phyloP scores from a whole-genome alignment of 2,329 filamentous ascomycete genomes.

The Aspergillus amoenus region DNA sequence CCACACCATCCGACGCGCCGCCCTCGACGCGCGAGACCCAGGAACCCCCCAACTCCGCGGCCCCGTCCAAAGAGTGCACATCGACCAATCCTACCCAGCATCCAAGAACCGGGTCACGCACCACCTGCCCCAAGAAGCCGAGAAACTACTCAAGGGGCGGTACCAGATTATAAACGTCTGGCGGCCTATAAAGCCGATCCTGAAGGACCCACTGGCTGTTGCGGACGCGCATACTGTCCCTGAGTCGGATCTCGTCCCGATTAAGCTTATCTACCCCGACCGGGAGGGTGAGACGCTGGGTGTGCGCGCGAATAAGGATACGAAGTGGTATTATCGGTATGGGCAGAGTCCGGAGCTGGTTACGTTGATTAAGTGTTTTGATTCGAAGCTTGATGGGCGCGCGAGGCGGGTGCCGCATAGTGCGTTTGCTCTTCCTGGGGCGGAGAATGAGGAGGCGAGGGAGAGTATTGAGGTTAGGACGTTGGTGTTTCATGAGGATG shows the following conservation, averaged over 20 bases:
- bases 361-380: conserved; percentile 62
- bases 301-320: conserved; percentile 43
- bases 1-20: conserved; percentile 48
- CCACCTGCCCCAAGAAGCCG: conserved; percentile 47
- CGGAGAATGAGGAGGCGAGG: conserved; percentile 37
- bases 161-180: conserved; percentile 54
- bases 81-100: conserved; percentile 51
- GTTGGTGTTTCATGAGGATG: conserved; percentile 53
- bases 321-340: conserved; percentile 56
- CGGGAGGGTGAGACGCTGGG: conserved; percentile 52
- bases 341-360: conserved; percentile 55
- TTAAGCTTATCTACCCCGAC: conserved; percentile 53
- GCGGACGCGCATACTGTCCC: conserved; percentile 52
- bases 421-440: conserved; percentile 54
- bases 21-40: conserved; percentile 30
- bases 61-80: conserved; percentile 53
- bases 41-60: conserved; percentile 38
- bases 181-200: conserved; percentile 52
- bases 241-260: conserved; percentile 52
- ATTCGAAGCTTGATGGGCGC: conserved; percentile 56
- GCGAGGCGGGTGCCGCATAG: conserved; percentile 57
- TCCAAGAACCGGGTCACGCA: conserved; percentile 43
- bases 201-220: conserved; percentile 55
- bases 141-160: conserved; percentile 43
- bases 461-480: conserved; percentile 60